Conservation (phyloP, 2,329 filamentous ascomycete genomes). For the Neofusicoccum ribis region DNA sequence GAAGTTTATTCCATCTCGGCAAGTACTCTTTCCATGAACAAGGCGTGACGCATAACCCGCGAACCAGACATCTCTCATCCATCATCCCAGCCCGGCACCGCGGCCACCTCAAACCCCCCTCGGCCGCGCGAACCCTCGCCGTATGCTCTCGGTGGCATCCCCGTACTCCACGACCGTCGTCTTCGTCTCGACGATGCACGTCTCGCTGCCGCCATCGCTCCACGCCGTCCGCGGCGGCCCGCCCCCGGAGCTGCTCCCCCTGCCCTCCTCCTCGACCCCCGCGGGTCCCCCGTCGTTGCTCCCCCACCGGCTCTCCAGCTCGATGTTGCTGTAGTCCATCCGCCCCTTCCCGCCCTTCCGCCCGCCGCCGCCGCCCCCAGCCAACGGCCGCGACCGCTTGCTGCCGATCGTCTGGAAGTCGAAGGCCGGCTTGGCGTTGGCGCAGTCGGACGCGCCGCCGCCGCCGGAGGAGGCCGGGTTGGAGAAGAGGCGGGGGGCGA, state of each 20-base stretch:
- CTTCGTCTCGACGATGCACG: conserved; percentile 2
- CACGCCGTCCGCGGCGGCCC: not conserved
- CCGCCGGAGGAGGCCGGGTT: not conserved
- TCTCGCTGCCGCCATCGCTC: conserved; percentile 12
- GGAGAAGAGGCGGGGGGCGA: conserved; percentile 29
- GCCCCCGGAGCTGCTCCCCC: not conserved
- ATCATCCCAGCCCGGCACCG: no score
- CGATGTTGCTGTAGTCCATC: not conserved
- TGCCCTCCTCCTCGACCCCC: not conserved
- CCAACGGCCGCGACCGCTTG: not conserved
- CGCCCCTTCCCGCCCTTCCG: not conserved
- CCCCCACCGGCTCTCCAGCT: not conserved
- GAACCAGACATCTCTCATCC: no score
- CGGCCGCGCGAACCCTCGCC: not conserved
- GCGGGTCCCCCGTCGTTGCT: not conserved
- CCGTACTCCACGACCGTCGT: conserved; percentile 4
- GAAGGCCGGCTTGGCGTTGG: not conserved
- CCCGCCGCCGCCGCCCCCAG: not conserved
- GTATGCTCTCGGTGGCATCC: not conserved
- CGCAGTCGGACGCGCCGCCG: no score
- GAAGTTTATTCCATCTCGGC: no score
- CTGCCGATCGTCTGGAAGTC: conserved; percentile 6
- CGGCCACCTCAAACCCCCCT: not conserved
- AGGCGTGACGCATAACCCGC: no score
- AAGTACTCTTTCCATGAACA: no score